Evolutionary conservation across 2,329 filamentous ascomycete genomes (phyloP), one percentile per base, ranked within the genome.

Genomic region (Ophiostoma piceae): DNA sequence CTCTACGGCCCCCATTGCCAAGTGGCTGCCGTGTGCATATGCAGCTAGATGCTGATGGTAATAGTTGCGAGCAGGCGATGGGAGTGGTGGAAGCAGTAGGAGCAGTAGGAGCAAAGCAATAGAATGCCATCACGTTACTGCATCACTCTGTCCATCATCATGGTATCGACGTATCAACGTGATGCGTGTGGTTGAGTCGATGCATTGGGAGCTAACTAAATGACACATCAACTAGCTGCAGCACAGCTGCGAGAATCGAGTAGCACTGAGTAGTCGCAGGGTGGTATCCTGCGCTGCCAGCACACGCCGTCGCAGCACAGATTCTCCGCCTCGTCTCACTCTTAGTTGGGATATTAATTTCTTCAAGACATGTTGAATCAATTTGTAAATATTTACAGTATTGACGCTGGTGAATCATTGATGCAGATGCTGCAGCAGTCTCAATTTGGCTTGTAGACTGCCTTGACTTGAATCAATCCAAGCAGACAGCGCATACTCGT

Each of bases 291-390:
- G 9, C n/a, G 51, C 57, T 62, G 57, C 57, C 57, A 62, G 57
- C 57, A 62, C 57, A 62, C 57, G 57, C 57, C 4, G 51, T 57
- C 11, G 57, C 57, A 43, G 41, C 16, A 16, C 9, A 26, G 51
- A 57, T 7, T 62, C 57, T 62, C 57, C 57, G 57, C 57, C 57
- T 57, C 51, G 51, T 62, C 57, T 62, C n/a, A 22, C 16, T n/a
- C n/a, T 19, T 54, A 6, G 47, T 54, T 11, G 35, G 35, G 35
- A 35, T 35, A 35, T 35, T 35, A 8, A 35, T 35, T 35, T 35
- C 8, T 6, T 35, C 35, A 35, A 35, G 35, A 35, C 35, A 35
- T 35, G 35, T 35, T 35, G 35, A 35, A 35, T 35, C 26, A 29
- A 29, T 29, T 29, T 29, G 26, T 29, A 29, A 29, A 29, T 29